Conservation (phyloP, 2,329 filamentous ascomycete genomes). For the Aureobasidium pullulans region DNA sequence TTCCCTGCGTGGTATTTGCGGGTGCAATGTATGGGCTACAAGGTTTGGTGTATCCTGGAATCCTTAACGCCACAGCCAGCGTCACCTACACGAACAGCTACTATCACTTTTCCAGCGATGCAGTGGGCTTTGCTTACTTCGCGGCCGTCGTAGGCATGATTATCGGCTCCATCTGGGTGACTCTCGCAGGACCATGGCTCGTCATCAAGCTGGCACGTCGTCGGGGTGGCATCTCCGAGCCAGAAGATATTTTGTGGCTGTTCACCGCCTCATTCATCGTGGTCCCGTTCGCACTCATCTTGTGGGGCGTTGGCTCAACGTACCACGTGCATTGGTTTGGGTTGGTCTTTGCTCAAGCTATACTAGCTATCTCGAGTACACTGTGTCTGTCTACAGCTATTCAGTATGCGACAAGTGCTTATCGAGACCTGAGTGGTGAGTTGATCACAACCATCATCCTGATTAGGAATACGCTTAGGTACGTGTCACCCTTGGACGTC, state of each 20-base stretch:
- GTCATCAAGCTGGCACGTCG: constrained; percentile 33
- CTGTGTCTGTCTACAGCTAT: constrained; percentile 11
- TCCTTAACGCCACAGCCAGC: constrained; percentile 16
- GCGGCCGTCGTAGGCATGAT: constrained; percentile 25
- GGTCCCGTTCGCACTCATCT: constrained; percentile 7
- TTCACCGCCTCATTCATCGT: constrained; percentile 19
- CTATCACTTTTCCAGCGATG: constrained; percentile 30
- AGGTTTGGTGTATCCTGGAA: constrained; percentile 14
- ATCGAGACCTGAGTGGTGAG: constrained; percentile 35
- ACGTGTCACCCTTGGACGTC: background rate
- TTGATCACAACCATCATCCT: constrained; percentile 40
- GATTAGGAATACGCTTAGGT: constrained; percentile 39
- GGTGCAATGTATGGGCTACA: constrained; percentile 15
- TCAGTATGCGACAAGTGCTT: constrained; percentile 10
- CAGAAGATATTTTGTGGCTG: constrained; percentile 36
- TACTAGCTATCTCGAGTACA: constrained; percentile 21
- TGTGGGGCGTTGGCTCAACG: constrained; percentile 2
- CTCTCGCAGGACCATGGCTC: constrained; percentile 24
- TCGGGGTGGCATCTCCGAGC: constrained; percentile 36
- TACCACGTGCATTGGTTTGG: constrained; percentile 13
- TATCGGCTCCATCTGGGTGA: constrained; percentile 27
- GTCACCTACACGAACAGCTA: constrained; percentile 20
- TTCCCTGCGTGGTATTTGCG: constrained; percentile 14
- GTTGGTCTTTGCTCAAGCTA: constrained; percentile 25
- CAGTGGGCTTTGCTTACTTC: constrained; percentile 29